These are phyloP conservation scores for Furcasterigmium furcatum DNA, from an alignment of 2,329 filamentous ascomycete genomes.

Conservation along the genomic window DNA sequence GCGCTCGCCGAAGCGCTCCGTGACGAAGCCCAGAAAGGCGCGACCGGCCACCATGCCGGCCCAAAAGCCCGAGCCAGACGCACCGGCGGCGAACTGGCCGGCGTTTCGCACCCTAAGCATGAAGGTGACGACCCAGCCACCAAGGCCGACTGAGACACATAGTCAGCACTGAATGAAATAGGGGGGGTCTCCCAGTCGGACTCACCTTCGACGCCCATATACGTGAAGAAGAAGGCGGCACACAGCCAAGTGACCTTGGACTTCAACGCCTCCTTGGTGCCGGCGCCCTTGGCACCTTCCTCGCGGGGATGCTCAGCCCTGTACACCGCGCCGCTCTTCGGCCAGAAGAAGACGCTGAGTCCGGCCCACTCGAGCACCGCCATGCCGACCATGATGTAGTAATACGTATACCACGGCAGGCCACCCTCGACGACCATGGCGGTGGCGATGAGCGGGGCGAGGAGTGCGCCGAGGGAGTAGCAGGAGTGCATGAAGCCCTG, in stretches of 20 bases:
- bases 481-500: constrained; percentile 63
- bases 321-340: constrained; percentile 51
- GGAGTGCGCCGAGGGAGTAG: constrained; percentile 63
- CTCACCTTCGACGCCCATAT: constrained; percentile 66
- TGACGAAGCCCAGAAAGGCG: constrained; percentile 66
- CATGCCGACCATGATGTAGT: constrained; percentile 63
- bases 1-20: constrained; percentile 64
- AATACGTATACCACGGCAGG: constrained; percentile 65
- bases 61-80: constrained; percentile 75
- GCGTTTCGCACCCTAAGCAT: constrained; percentile 71
- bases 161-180: too few relatives aligned
- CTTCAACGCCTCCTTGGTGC: constrained; percentile 34
- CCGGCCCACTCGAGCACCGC: constrained; percentile 53
- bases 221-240: constrained; percentile 66
- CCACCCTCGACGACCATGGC: constrained; percentile 58
- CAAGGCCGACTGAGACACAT: constrained; percentile 62
- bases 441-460: constrained; percentile 64
- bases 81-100: constrained; percentile 63
- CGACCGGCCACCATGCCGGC: constrained; percentile 71
- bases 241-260: constrained; percentile 61
- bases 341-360: constrained; percentile 55
- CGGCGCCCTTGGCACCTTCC: constrained; percentile 19
- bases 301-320: constrained; percentile 31
- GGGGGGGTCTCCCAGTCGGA: too few relatives aligned
- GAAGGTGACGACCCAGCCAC: constrained; percentile 78